phyloP scores from a whole-genome alignment of 805 yeast species.

The Candida palmyrensis region DNA sequence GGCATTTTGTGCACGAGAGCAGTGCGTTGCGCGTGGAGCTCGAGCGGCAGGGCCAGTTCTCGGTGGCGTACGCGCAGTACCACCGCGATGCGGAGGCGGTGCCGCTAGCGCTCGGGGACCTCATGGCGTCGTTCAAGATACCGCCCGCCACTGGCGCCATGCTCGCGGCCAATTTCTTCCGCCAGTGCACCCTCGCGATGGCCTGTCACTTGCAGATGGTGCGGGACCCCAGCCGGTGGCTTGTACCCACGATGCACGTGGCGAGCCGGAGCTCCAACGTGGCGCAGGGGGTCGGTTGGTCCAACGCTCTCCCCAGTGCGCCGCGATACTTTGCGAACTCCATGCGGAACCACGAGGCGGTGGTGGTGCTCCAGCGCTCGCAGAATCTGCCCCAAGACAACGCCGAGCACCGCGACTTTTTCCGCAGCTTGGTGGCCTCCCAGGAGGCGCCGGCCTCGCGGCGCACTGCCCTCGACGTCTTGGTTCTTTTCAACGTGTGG shows the following conservation, averaged over 20 bases:
- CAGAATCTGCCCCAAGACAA: background rate
- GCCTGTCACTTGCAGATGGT: constrained; percentile 22
- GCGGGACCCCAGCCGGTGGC: constrained; percentile 20
- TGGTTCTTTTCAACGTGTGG: constrained; percentile 25
- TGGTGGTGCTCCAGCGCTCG: background rate
- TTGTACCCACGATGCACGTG: constrained; percentile 15
- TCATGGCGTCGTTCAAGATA: constrained; percentile 10
- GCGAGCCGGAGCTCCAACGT: constrained; percentile 16
- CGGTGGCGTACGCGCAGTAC: constrained; percentile 19
- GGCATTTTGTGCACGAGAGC: constrained; percentile 19
- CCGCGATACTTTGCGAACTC: constrained; percentile 23
- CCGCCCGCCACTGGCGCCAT: constrained; percentile 7
- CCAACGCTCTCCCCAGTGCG: constrained; percentile 21
- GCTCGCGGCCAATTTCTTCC: constrained; percentile 9
- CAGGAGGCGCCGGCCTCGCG: constrained; percentile 4
- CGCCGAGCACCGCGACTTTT: background rate
- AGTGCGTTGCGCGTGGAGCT: constrained; percentile 9
- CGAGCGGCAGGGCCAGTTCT: constrained; percentile 9
- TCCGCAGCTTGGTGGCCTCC: constrained; percentile 4
- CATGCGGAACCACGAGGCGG: constrained; percentile 6
- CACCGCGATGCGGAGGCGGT: constrained; percentile 10
- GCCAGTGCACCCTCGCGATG: constrained; percentile 25
- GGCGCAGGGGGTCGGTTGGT: constrained; percentile 10
- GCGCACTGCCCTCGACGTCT: constrained; percentile 20
- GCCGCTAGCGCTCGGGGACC: constrained; percentile 12